Base-by-base conservation (phyloP, 257 asterid species). In the Solanum peruvianum region DNA sequence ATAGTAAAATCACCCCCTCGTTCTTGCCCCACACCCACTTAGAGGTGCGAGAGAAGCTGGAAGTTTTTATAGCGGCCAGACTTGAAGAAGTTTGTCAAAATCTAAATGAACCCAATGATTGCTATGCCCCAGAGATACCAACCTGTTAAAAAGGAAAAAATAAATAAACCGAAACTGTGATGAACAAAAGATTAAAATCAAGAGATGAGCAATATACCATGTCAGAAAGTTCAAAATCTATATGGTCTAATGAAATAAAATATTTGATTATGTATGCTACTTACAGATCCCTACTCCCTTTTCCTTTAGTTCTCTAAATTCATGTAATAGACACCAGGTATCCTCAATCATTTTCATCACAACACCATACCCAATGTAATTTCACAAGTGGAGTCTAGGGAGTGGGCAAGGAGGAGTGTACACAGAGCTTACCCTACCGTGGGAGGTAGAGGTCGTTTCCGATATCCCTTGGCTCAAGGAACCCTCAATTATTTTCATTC, bases 1-100 rank as follows among this genome's bases (percentile, higher is more conserved):
- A 92, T 87, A 90, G 77, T 37, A 95, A 86, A 87, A 92, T 90
- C 88, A 93, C 90, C 86, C 92, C 87, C 89, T 92, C 90, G 86
- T 89, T 92, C 70, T 90, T 90, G 88, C 97, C 97, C 99, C 98
- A 93, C 99, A 95, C 99, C 99, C 90, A 88, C 93, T 90, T 87
- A 86, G 91, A 94, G 99, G 99, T 94, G 98, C 88, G 98, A 95
- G 98, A 93, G 92, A 90, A 92, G 86, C 88, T 87, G 85, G 91
- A 92, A 82, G 89, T 85, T 91, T 88, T 91, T 92, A 92, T 72
- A 96, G 94, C 94, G 92, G 99, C 99, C 99, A 97, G 99, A 95
- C 94, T 97, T 98, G 93, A 96, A 87, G 89, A 88, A 93, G 91
- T 89, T 85, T 88, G 87, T 89, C 47, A 88, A 90, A 92, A 90